These are phyloP conservation scores for Pleoardoris graminearum DNA, from an alignment of 2,329 filamentous ascomycete species.

Conservation along the genomic window DNA sequence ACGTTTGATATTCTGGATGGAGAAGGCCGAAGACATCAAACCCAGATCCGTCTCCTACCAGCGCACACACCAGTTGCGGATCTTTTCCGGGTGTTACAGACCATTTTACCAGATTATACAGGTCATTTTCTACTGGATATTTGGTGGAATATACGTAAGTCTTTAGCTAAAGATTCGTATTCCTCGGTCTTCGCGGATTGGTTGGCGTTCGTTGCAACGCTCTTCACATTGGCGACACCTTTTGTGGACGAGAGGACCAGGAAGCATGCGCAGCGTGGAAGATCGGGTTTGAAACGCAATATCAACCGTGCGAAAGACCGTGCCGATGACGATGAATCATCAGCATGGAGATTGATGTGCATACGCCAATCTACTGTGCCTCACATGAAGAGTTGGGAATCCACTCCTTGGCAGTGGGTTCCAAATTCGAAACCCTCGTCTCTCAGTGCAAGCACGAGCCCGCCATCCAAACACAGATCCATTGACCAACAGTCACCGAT, in stretches of 20 bases:
- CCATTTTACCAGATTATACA: conserved; percentile 39
- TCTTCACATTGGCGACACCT: conserved; percentile 46
- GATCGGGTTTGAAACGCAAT: conserved; percentile 26
- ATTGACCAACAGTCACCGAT: conserved; percentile 19
- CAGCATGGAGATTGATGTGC: conserved; percentile 43
- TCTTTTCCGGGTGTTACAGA: conserved; percentile 37
- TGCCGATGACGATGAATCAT: conserved; percentile 27
- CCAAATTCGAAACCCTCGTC: conserved; percentile 31
- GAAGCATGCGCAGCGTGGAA: conserved; percentile 25
- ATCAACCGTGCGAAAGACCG: conserved; percentile 30
- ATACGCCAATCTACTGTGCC: conserved; percentile 27
- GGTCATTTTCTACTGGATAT: conserved; percentile 44
- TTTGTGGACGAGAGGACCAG: conserved; percentile 37
- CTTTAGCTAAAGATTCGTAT: conserved; percentile 16
- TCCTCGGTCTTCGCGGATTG: conserved; percentile 34
- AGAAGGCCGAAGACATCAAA: conserved; percentile 36
- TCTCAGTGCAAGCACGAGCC: conserved; percentile 23
- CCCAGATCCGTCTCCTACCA: conserved; percentile 38
- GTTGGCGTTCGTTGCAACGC: conserved; percentile 46
- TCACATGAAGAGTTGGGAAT: conserved; percentile 38
- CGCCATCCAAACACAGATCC: conserved; percentile 26
- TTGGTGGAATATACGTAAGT: conserved; percentile 44
- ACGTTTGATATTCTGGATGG: conserved; percentile 39
- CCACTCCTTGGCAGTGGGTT: conserved; percentile 41
- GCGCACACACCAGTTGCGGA: conserved; percentile 31